Evolutionary conservation across 192 early-diverging fungal species (phyloP), one percentile per base, ranked within the genome.

Genomic region (Geranomyces michiganensis): DNA sequence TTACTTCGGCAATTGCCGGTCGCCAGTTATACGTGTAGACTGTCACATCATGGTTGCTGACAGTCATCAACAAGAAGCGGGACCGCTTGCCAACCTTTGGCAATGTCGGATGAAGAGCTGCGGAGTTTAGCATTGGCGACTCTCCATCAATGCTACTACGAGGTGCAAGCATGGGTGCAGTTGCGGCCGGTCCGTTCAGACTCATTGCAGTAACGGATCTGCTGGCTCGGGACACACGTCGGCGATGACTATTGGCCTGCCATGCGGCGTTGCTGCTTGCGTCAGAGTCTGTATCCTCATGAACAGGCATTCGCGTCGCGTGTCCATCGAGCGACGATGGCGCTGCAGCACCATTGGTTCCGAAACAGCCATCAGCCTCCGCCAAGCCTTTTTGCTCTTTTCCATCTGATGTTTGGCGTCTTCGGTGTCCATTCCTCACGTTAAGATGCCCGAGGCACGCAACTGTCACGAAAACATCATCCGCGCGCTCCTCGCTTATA

Each of bases 1-100:
- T 14, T 36, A 58, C 58, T 26, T 78, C 78, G 24, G 43, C 68
- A 17, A 74, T 24, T n/a, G 72, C 41, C 29, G 68, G 56, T 27
- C 78, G 72, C 71, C 80, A 76, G 68, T 81, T 86, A 73, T 81
- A 81, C 0, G 83, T 76, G 26, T 49, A 79, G 0, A 71, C 56
- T 32, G 68, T 71, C 14, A 83, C 72, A 14, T 55, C n/a, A 30
- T 61, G 32, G 48, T 45, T 53, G 21, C 76, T 65, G 22, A 86
- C 67, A 12, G 73, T 47, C 65, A 80, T 70, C 24, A 83, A 22
- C 46, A 86, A 65, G 47, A 86, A 82, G 45, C 73, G 48, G 24
- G 62, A 72, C 10, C 79, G 68, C 13, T 44, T 30, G 10, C 80
- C 77, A 27, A 79, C 55, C 22, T 71, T 71, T 41, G 67, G 56